Percentiles rank a stretch among this genome's conserved stretches.
phyloP scores from a whole-genome alignment of 2,329 filamentous ascomycete species.

The Penicillium italicum region DNA sequence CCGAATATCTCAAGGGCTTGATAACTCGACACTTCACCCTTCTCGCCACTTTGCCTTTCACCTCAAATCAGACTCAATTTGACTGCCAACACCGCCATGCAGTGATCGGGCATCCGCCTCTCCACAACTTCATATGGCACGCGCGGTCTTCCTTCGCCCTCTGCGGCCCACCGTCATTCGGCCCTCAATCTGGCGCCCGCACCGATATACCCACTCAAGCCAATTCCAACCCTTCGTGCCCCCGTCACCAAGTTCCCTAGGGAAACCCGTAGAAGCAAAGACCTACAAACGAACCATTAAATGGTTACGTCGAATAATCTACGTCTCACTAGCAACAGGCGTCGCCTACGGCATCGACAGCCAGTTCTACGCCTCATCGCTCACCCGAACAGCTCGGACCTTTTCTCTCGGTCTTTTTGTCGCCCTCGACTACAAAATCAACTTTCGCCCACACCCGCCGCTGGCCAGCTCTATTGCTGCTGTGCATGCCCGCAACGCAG shows the following conservation, averaged over 20 bases:
- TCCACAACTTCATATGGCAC: constrained; percentile 14
- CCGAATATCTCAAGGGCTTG: constrained; percentile 1
- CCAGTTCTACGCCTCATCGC: constrained; percentile 71
- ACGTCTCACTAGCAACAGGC: constrained; percentile 58
- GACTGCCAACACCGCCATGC: constrained; percentile 9
- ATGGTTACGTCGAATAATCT: constrained; percentile 72
- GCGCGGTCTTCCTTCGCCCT: constrained; percentile 20
- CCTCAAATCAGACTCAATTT: neutral
- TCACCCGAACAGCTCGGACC: constrained; percentile 75
- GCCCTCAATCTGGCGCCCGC: constrained; percentile 11
- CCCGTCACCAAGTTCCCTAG: constrained; percentile 74
- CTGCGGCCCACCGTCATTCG: constrained; percentile 12
- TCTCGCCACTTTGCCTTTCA: neutral
- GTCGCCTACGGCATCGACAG: constrained; percentile 66
- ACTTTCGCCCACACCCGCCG: constrained; percentile 78
- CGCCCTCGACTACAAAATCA: constrained; percentile 92
- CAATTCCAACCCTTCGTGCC: constrained; percentile 67
- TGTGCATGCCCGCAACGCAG: constrained; percentile 78
- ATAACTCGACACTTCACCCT: neutral
- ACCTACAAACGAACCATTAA: constrained; percentile 66
- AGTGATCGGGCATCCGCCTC: constrained; percentile 6
- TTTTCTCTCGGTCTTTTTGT: constrained; percentile 76
- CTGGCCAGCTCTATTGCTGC: constrained; percentile 70
- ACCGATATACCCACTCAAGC: constrained; percentile 33
- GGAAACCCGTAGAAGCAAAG: constrained; percentile 66